Evolutionary conservation across 2,329 filamentous ascomycete species (phyloP), one percentile per base, ranked within the genome.

Genomic region (Penicillium sp.): DNA sequence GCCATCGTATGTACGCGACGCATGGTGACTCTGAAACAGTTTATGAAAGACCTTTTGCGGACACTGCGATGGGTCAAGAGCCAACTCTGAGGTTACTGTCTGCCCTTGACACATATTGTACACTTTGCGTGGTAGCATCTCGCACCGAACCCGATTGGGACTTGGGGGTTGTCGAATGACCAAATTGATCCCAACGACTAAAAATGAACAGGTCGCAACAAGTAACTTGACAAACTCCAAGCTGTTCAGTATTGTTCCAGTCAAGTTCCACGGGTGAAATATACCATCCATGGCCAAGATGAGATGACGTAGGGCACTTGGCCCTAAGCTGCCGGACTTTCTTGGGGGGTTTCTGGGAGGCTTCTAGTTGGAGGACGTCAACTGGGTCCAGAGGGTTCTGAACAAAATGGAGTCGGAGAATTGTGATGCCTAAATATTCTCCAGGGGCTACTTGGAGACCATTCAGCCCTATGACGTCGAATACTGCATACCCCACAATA

Each of bases 71-170:
- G 84, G 82, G 51, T 87, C 73, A 29, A 76, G 69, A 2, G 83
- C 84, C 5, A 89, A 63, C 26, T 81, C 72, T 0, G 83, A 81
- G 31, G 79, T 86, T n/a, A 89, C 82, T 18, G 80, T 87, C 16
- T 70, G 61, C 13, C 72, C 77, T 29, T 76, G 79, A 66, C 85
- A 88, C 10, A 86, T 72, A 24, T 78, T 70, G 57, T 79, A 74
- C 9, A 87, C 70, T 13, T 74, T 73, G 18, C 81, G 75, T 8
- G 77, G 74, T 34, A 83, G 69, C 62, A 76, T 77, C 20, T 49
- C 55, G 58, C 38, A 54, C 8, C 45, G 42, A 34, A 48, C 32
- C n/a, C 42, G 51, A 58, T 61, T 62, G 10, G 32, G 20, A 49
- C 62, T 68, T 14, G 38, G 49, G 3, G 60, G 59, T 54, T 59